Conservation (phyloP, 257 asterid species). For the Leonotis leonurus region DNA sequence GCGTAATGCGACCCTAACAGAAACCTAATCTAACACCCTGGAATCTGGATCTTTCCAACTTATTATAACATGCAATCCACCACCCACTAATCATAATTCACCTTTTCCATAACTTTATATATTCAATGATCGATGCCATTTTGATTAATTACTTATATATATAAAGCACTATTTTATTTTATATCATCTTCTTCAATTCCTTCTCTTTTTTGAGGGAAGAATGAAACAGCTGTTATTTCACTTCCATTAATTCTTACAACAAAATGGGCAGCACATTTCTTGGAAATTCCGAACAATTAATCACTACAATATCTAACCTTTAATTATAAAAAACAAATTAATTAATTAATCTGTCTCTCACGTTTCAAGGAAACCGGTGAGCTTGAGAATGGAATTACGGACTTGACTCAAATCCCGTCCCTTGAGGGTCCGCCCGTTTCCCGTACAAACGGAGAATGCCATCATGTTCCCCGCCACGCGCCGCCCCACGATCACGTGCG, state of each 20-base stretch:
- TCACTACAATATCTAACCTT: background rate
- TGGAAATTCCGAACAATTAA: background rate
- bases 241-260: slow-evolving; percentile 20
- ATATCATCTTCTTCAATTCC: background rate
- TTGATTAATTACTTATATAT: too few relatives aligned
- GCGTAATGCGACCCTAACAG: slow-evolving; percentile 23
- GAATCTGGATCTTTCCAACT: slow-evolving; percentile 26
- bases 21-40: slow-evolving; percentile 37
- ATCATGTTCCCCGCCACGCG: slow-evolving; percentile 61
- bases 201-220: slow-evolving; percentile 10
- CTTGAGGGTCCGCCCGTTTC: slow-evolving; percentile 67
- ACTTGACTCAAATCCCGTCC: slow-evolving; percentile 72
- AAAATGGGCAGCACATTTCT: background rate
- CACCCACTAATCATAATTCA: background rate
- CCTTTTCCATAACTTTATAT: too few relatives aligned
- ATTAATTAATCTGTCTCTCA: background rate
- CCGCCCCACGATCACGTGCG: slow-evolving; percentile 60
- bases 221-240: background rate
- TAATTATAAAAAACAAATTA: background rate
- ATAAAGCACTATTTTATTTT: background rate
- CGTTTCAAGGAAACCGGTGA: slow-evolving; percentile 80
- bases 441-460: slow-evolving; percentile 69
- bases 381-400: slow-evolving; percentile 58
- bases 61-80: background rate
- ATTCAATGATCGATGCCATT: too few relatives aligned